Evolutionary conservation across 768 basidiomycete genomes (phyloP).

Genomic region (Lactarius psammicola): DNA sequence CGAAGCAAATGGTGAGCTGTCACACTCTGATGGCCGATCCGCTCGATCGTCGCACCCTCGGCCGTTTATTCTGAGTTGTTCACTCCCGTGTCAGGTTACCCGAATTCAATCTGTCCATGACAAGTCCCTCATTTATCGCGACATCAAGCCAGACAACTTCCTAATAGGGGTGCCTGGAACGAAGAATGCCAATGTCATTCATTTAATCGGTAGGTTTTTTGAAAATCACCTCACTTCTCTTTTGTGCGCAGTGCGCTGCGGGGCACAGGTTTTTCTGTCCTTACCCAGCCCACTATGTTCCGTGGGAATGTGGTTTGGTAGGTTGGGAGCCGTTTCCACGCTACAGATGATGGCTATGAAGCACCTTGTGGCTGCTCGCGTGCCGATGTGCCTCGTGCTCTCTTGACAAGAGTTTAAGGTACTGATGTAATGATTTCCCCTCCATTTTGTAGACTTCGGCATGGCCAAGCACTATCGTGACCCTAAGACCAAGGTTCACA

Average conservation of each 20-base stretch:
- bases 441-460: conserved; percentile 71
- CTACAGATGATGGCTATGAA: not conserved
- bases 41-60: conserved; percentile 7
- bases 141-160: conserved; percentile 99
- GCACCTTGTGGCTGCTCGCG: not conserved
- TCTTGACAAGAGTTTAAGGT: not conserved
- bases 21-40: conserved; percentile 15
- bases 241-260: not conserved
- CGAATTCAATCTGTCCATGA: conserved; percentile 98
- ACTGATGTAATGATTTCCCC: conserved; percentile 28
- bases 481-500: conserved; percentile 95
- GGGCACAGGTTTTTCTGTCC: not conserved
- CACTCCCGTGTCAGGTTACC: conserved; percentile 61
- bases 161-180: conserved; percentile 91
- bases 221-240: not conserved
- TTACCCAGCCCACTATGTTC: not conserved
- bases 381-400: conserved; percentile 4
- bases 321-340: not conserved
- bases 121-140: conserved; percentile 96
- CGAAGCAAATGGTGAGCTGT: conserved; percentile 91
- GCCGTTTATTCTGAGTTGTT: conserved; percentile 19
- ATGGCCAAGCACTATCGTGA: conserved; percentile 99
- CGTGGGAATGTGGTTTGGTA: not conserved
- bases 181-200: conserved; percentile 84
- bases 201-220: conserved; percentile 71